A percentile compares a stretch with the other conserved stretches of the same genome.
Conservation (phyloP, 1,284 basidiomycete genomes). For the Austroboletus novae-zelandiae region DNA sequence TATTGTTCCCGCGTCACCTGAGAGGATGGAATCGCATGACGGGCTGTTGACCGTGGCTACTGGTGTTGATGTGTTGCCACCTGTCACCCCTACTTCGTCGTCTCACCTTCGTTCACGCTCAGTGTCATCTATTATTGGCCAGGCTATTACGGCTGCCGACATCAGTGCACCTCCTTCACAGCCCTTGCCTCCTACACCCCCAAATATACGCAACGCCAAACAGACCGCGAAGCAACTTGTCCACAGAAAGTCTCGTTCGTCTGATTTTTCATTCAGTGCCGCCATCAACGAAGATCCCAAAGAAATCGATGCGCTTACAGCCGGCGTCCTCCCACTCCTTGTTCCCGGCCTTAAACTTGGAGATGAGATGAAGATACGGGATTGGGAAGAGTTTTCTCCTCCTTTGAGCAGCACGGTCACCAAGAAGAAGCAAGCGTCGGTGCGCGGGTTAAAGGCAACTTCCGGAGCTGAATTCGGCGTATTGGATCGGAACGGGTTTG, state of each 20-base stretch:
- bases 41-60: conserved; percentile 36
- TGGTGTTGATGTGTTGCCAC: conserved; percentile 32
- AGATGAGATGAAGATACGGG: conserved; percentile 49
- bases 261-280: conserved; percentile 56
- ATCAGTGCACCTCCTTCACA: conserved; percentile 53
- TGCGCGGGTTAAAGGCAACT: conserved; percentile 2
- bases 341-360: conserved; percentile 64
- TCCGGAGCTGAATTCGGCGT: conserved; percentile 14
- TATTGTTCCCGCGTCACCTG: conserved; percentile 48
- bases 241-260: conserved; percentile 61
- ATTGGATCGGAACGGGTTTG: conserved; percentile 34
- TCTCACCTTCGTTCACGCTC: conserved; percentile 44
- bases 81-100: conserved; percentile 31
- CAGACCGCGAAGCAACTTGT: conserved; percentile 36
- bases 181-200: conserved; percentile 68
- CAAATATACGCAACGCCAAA: conserved; percentile 49
- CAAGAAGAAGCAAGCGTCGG: conserved; percentile 30
- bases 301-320: conserved; percentile 68
- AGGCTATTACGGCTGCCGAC: conserved; percentile 38
- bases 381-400: conserved; percentile 43
- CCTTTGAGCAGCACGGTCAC: conserved; percentile 40
- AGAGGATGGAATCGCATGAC: conserved; percentile 32
- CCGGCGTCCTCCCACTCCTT: conserved; percentile 62
- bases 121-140: conserved; percentile 45
- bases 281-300: conserved; percentile 50